Percentiles rank a stretch among this genome's conserved stretches.
Conservation (phyloP, 2,329 filamentous ascomycete species). For the Neonectria sp. region DNA sequence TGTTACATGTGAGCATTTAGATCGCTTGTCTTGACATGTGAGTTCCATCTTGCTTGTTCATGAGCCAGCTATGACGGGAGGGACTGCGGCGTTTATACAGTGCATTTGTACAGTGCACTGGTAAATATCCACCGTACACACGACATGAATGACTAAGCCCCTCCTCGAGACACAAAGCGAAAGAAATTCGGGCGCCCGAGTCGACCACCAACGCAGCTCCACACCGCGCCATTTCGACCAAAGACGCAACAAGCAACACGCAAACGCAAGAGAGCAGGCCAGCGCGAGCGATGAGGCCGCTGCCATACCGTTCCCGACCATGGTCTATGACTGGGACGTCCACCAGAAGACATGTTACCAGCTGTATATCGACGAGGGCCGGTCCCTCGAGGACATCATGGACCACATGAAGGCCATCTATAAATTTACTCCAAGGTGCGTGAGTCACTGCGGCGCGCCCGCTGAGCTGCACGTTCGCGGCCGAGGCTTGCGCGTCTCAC, state of each 20-base stretch:
- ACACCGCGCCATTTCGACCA: conserved; percentile 43
- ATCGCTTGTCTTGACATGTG: not conserved
- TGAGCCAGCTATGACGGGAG: not conserved
- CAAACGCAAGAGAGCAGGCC: conserved; percentile 11
- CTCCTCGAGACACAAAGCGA: not conserved
- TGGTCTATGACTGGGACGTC: conserved; percentile 65
- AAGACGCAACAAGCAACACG: conserved; percentile 40
- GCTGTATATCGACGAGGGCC: conserved; percentile 84
- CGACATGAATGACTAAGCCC: conserved; percentile 35
- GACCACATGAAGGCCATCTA: conserved; percentile 75
- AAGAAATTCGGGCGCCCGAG: conserved; percentile 40
- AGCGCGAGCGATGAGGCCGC: conserved; percentile 31
- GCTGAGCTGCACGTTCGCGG: not conserved
- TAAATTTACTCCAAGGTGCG: conserved; percentile 80
- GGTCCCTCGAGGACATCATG: conserved; percentile 81
- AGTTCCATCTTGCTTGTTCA: not conserved
- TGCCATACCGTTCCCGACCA: conserved; percentile 46
- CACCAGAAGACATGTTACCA: conserved; percentile 63
- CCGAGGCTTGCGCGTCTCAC: conserved; percentile 4
- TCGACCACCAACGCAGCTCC: conserved; percentile 50
- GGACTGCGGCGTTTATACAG: not conserved
- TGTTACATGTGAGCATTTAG: not conserved
- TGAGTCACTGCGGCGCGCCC: conserved; percentile 53
- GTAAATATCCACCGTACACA: not conserved
- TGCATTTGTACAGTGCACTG: not conserved